These are phyloP conservation scores for Gynandropsis gynandra DNA, from an alignment of 345 rosid genomes.

Conservation along the genomic window DNA sequence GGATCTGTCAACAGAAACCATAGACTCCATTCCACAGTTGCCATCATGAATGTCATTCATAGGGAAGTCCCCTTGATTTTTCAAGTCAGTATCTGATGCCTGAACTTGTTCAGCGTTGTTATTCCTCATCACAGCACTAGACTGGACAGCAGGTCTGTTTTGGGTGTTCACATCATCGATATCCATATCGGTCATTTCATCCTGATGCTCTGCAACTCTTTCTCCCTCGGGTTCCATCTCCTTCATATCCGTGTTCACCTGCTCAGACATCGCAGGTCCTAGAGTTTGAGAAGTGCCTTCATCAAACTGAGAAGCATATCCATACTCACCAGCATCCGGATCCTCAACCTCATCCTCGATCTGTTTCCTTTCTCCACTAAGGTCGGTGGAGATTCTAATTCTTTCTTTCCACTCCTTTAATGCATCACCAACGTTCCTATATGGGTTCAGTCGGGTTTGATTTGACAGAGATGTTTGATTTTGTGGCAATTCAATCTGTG, in stretches of 20 bases:
- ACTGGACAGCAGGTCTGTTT: constrained; percentile 29
- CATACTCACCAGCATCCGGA: constrained; percentile 66
- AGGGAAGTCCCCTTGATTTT: constrained; percentile 28
- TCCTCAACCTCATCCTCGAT: constrained; percentile 56
- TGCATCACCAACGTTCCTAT: constrained; percentile 78
- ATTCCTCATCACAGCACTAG: constrained; percentile 27
- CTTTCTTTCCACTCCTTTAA: constrained; percentile 92
- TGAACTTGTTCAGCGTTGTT: constrained; percentile 36
- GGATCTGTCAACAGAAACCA: constrained; percentile 46
- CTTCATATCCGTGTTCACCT: constrained; percentile 46
- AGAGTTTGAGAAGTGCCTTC: constrained; percentile 75
- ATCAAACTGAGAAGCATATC: constrained; percentile 62
- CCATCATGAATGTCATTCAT: constrained; percentile 27
- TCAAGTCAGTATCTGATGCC: constrained; percentile 34
- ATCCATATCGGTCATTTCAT: constrained; percentile 55
- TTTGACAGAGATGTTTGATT: constrained; percentile 39
- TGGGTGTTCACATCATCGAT: constrained; percentile 45
- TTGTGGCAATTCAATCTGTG: constrained; percentile 34
- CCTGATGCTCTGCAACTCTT: constrained; percentile 29
- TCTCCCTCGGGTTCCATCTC: constrained; percentile 43
- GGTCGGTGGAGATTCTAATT: constrained; percentile 60
- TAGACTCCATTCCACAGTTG: constrained; percentile 35
- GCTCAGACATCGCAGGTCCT: constrained; percentile 88
- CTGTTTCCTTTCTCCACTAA: constrained; percentile 40
- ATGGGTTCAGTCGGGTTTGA: constrained; percentile 62